Evolutionary conservation across 441 rosid species (phyloP).

Genomic region (Viola pubescens): DNA sequence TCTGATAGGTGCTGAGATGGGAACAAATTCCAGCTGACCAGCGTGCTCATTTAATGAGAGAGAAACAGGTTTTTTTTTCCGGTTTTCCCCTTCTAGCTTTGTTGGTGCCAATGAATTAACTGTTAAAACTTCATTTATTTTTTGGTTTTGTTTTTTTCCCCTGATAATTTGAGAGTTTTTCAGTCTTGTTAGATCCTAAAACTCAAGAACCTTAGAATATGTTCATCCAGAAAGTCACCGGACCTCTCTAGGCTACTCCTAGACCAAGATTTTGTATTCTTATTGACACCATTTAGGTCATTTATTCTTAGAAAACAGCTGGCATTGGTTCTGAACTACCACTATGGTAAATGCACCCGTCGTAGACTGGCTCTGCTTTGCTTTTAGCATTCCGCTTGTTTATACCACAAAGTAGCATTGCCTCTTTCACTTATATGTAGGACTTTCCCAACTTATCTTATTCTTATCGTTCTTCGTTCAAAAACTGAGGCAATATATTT

Average conservation of each 20-base stretch:
- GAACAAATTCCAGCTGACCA: conserved; percentile 85
- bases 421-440: too few relatives aligned
- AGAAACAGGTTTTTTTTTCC: conserved; percentile 62
- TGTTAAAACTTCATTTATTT: too few relatives aligned
- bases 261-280: neutral
- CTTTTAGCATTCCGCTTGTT: neutral
- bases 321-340: too few relatives aligned
- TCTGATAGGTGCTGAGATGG: conserved; percentile 67
- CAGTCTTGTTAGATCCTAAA: neutral
- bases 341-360: neutral
- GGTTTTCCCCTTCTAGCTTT: neutral
- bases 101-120: neutral
- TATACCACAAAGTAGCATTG: too few relatives aligned
- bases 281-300: neutral
- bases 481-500: neutral
- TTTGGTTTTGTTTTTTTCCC: too few relatives aligned
- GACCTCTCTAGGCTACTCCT: neutral
- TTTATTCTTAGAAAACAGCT: neutral
- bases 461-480: neutral
- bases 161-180: too few relatives aligned
- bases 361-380: neutral
- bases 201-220: neutral
- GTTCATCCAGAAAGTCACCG: neutral
- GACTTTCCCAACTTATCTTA: neutral
- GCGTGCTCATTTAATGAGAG: conserved; percentile 77